phyloP scores from a whole-genome alignment of 208 protist genomes.

The Dictyostelium gargantuum region DNA sequence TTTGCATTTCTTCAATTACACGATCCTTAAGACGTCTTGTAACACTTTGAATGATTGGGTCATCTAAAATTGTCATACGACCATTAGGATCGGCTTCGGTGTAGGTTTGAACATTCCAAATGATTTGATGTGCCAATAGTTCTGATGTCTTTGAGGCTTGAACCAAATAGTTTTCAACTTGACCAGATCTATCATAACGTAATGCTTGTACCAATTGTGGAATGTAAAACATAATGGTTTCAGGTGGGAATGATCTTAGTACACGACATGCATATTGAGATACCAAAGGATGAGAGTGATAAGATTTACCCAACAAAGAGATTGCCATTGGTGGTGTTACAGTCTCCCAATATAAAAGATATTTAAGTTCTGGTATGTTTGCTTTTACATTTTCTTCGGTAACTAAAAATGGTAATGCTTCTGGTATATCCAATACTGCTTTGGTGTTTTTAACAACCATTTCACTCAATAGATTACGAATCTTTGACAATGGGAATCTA shows the following conservation, averaged over 20 bases:
- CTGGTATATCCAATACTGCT: slow-evolving; percentile 38
- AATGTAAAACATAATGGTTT: slow-evolving; percentile 83
- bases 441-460: slow-evolving; percentile 68
- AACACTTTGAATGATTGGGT: slow-evolving; percentile 11
- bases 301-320: slow-evolving; percentile 55
- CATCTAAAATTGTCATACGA: slow-evolving; percentile 4
- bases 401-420: slow-evolving; percentile 70
- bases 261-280: slow-evolving; percentile 77
- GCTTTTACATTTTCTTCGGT: slow-evolving; percentile 68
- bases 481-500: slow-evolving; percentile 43
- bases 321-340: slow-evolving; percentile 72
- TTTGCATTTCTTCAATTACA: slow-evolving; percentile 55
- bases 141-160: slow-evolving; percentile 8
- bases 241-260: slow-evolving; percentile 67
- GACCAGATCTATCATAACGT: slow-evolving; percentile 61
- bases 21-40: slow-evolving; percentile 23
- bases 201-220: slow-evolving; percentile 82
- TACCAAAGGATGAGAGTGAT: slow-evolving; percentile 72
- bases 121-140: slow-evolving; percentile 79
- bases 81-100: slow-evolving; percentile 50
- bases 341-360: slow-evolving; percentile 77
- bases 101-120: slow-evolving; percentile 84
- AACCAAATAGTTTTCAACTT: slow-evolving; percentile 77
- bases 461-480: slow-evolving; percentile 31
- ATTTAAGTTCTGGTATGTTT: slow-evolving; percentile 75